Evolutionary conservation across 768 basidiomycete genomes (phyloP).

Genomic region (Daedalea quercina): DNA sequence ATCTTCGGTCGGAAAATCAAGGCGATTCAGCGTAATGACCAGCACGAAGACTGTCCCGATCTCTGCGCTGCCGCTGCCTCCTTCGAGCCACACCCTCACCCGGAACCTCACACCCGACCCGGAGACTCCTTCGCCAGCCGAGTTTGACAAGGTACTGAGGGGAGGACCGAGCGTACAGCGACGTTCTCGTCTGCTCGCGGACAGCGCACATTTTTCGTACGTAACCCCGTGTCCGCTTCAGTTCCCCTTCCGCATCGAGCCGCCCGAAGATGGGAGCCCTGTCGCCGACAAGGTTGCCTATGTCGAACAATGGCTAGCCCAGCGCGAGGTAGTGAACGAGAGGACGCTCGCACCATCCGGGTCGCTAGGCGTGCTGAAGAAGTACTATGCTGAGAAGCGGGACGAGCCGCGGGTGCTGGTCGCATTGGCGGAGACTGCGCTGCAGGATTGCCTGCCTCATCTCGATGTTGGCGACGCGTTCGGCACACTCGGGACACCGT

Average conservation of each 20-base stretch:
- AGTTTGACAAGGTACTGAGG: constrained; percentile 44
- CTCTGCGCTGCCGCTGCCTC: constrained; percentile 48
- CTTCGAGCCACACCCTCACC: constrained; percentile 31
- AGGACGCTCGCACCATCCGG: constrained; percentile 16
- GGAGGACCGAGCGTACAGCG: constrained; percentile 62
- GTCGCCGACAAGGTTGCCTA: constrained; percentile 46
- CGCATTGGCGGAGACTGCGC: constrained; percentile 60
- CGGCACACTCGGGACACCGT: constrained; percentile 52
- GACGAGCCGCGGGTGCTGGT: constrained; percentile 56
- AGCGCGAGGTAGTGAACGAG: constrained; percentile 51
- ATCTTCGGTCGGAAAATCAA: too few relatives aligned
- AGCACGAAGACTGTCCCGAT: constrained; percentile 27
- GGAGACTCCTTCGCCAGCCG: constrained; percentile 41
- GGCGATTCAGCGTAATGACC: background rate
- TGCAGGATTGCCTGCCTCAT: constrained; percentile 75
- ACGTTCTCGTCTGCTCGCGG: constrained; percentile 53
- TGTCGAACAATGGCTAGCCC: constrained; percentile 72
- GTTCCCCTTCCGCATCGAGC: constrained; percentile 75
- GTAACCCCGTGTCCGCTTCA: constrained; percentile 75
- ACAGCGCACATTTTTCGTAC: constrained; percentile 66
- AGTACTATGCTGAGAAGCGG: constrained; percentile 37
- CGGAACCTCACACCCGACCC: constrained; percentile 55
- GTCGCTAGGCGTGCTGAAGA: constrained; percentile 21
- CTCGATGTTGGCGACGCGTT: constrained; percentile 86
- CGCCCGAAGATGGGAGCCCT: constrained; percentile 41